A percentile compares a stretch with the other conserved stretches of the same genome.
Evolutionary conservation across 148 eudicot species (phyloP).

Genomic region (Selenicereus undatus): DNA sequence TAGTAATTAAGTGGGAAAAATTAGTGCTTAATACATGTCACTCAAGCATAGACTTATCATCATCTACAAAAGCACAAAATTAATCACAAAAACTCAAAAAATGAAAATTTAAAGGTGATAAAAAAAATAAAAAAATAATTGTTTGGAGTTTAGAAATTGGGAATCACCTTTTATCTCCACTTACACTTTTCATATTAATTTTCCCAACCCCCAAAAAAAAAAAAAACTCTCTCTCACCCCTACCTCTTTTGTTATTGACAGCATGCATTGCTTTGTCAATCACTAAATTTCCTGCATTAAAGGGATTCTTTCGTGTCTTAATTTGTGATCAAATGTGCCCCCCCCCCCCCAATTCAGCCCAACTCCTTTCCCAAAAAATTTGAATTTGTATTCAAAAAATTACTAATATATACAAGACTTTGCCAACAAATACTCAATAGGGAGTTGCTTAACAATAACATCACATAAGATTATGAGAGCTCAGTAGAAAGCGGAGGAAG

Average conservation of each 20-base stretch:
- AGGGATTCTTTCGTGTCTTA: constrained; percentile 26
- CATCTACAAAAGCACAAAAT: background rate
- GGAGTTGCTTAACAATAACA: too few species aligned
- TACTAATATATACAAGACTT: too few species aligned
- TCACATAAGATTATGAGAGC: too few species aligned
- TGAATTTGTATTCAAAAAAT: too few species aligned
- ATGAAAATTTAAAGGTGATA: background rate
- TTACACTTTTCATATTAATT: constrained; percentile 25
- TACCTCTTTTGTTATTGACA: constrained; percentile 17
- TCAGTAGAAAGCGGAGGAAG: too few species aligned
- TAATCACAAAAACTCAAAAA: background rate
- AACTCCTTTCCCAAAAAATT: too few species aligned
- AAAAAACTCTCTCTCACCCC: constrained; percentile 20
- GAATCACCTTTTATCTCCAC: constrained; percentile 35
- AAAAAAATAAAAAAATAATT: background rate
- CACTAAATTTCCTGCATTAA: constrained; percentile 20
- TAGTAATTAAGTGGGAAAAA: constrained; percentile 10
- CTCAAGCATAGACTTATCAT: constrained; percentile 24
- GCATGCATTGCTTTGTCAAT: constrained; percentile 18
- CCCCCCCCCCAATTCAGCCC: background rate
- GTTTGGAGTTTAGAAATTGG: constrained; percentile 23
- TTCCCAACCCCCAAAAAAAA: too few species aligned
- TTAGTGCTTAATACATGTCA: constrained; percentile 26
- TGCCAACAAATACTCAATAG: too few species aligned
- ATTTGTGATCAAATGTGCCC: constrained; percentile 19